Evolutionary conservation across 164 flowering plant species (phyloP), one percentile per base, ranked within the genome.

Genomic region (Hamamelis virginiana): DNA sequence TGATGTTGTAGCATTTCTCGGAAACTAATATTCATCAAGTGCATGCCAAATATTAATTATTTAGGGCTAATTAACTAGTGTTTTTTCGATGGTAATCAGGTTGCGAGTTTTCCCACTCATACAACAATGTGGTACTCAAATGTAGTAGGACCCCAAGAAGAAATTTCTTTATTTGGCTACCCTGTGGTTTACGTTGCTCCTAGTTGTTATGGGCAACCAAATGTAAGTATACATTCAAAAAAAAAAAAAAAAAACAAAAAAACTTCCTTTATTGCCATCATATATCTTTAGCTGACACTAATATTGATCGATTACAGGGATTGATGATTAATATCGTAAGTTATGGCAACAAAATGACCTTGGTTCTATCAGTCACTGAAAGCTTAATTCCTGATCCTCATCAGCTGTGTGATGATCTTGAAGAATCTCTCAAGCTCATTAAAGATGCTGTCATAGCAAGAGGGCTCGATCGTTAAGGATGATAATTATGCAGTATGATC

Each of bases 301-400:
- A 25, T 43, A 19, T 41, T 62, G 3, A 43, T 10, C 45, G 64
- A n/a, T n/a, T n/a, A n/a, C 66, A 81, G 84, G 80, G 74, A 21
- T 50, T 78, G 70, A 68, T 76, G 78, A 65, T 81, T 12, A 61
- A 78, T 16, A 70, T 69, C n/a, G 72, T 71, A 16, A 81, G 78
- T n/a, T 78, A 78, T 22, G 59, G 25, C 9, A 64, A 81, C 59
- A 71, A 78, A 67, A 71, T 81, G 74, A 78, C 66, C 8, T 65
- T 77, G 12, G 70, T 74, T 12, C 21, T 81, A 26, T 74, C 81
- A 33, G 78, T 69, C 3, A 80, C 78, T 26, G 76, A 71, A 57
- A 60, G 21, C 18, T 38, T 64, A 0, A 59, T 81, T 13, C 78
- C 80, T 52, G 69, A 78, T 64, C 77, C 84, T 50, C 76, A 78